These are phyloP conservation scores for Punica granatum DNA, from an alignment of 345 rosid species.

Conservation along the genomic window DNA sequence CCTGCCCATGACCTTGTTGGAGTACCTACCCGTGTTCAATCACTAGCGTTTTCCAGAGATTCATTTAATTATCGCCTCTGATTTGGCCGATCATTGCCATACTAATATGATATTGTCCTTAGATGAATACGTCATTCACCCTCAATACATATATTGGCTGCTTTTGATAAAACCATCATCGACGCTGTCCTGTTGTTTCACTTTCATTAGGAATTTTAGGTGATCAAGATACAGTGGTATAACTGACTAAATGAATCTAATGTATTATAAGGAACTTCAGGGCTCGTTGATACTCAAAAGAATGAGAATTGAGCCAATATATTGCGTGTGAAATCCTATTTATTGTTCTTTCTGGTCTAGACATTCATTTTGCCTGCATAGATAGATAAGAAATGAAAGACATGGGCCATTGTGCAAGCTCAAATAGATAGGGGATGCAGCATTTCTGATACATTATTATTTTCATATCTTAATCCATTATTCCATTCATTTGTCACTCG, in stretches of 20 bases:
- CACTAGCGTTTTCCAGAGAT: not conserved
- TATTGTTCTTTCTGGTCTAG: not conserved
- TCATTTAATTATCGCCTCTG: too few relatives aligned
- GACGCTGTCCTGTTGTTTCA: not conserved
- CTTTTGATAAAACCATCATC: too few relatives aligned
- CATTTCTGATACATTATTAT: not conserved
- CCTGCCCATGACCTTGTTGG: constrained; percentile 10
- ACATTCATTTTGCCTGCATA: not conserved
- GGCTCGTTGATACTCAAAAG: not conserved
- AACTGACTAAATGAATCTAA: not conserved
- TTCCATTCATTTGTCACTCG: not conserved
- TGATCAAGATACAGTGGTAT: not conserved
- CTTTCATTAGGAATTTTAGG: not conserved
- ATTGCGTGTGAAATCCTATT: not conserved
- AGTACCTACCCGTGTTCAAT: constrained; percentile 14
- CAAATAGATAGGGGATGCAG: not conserved
- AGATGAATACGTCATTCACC: not conserved
- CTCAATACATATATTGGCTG: not conserved
- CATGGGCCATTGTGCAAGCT: not conserved
- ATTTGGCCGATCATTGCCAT: not conserved
- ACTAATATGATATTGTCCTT: too few relatives aligned
- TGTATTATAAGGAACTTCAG: not conserved
- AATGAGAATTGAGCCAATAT: not conserved
- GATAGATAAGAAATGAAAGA: not conserved
- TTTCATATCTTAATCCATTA: not conserved